A percentile compares a stretch with the other conserved stretches of the same genome.
phyloP scores from a whole-genome alignment of 2,329 filamentous ascomycete species.

The Hypoxylon sp. region DNA sequence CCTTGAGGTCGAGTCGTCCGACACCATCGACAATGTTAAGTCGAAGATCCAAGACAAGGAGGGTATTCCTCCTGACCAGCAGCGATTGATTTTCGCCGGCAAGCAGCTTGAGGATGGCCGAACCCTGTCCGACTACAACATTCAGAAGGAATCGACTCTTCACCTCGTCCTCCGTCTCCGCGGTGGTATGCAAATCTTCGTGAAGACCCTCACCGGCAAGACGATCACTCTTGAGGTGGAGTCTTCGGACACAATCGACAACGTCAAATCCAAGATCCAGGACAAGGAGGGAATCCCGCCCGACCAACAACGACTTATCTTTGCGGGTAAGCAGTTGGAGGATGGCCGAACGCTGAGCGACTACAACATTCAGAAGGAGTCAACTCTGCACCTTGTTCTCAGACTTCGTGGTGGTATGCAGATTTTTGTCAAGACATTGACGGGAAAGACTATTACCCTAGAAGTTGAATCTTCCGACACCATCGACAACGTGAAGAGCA shows the following conservation, averaged over 20 bases:
- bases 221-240: slow-evolving; percentile 95
- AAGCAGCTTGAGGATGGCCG: slow-evolving; percentile 97
- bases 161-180: slow-evolving; percentile 89
- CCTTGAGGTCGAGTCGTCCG: slow-evolving; percentile 87
- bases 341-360: slow-evolving; percentile 92
- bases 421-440: slow-evolving; percentile 80
- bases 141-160: slow-evolving; percentile 91
- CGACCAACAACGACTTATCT: slow-evolving; percentile 94
- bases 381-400: slow-evolving; percentile 84
- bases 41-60: slow-evolving; percentile 98
- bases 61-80: slow-evolving; percentile 95
- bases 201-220: slow-evolving; percentile 91
- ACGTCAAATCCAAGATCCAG: slow-evolving; percentile 94
- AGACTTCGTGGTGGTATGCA: slow-evolving; percentile 87
- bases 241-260: slow-evolving; percentile 91
- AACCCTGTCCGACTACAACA: slow-evolving; percentile 93
- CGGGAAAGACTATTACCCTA: slow-evolving; percentile 78
- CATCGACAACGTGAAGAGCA: slow-evolving; percentile 79
- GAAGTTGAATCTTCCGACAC: slow-evolving; percentile 79
- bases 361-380: slow-evolving; percentile 98
- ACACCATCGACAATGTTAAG: slow-evolving; percentile 98
- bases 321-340: slow-evolving; percentile 93
- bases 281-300: slow-evolving; percentile 95
- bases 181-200: slow-evolving; percentile 91
- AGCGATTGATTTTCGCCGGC: slow-evolving; percentile 94